Percentiles rank a stretch among this genome's conserved stretches.
Evolutionary conservation across 495 filamentous ascomycete genomes (phyloP).

Genomic region (Podospora tetraspora): DNA sequence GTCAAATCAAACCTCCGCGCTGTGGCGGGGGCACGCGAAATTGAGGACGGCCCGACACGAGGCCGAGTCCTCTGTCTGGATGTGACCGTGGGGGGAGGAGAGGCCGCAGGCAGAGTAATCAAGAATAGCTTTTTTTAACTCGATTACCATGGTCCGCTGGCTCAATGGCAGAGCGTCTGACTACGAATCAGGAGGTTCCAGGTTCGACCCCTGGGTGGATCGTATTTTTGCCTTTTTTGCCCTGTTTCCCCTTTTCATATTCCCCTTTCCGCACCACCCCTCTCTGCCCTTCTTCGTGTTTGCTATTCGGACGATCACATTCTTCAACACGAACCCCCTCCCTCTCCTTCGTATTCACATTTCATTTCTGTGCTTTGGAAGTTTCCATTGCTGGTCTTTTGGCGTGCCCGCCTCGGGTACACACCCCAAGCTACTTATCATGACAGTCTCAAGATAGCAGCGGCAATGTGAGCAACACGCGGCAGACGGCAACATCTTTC

Average conservation of each 20-base stretch:
- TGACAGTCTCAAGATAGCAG: neutral
- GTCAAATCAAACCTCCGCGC: neutral
- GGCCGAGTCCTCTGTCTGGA: neutral
- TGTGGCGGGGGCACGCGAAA: neutral
- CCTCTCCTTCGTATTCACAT: neutral
- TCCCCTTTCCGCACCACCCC: neutral
- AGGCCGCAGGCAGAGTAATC: neutral
- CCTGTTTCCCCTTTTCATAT: neutral
- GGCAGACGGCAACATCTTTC: neutral
- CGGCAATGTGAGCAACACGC: neutral
- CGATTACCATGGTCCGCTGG: neutral
- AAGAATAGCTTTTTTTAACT: neutral
- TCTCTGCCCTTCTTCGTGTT: neutral
- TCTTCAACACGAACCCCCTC: neutral
- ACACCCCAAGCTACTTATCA: neutral
- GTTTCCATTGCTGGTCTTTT: neutral
- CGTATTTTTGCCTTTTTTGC: slow-evolving; percentile 7
- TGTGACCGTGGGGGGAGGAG: neutral
- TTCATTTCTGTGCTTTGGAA: neutral
- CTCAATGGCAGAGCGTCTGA: slow-evolving; percentile 18
- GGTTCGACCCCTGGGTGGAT: slow-evolving; percentile 20
- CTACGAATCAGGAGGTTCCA: slow-evolving; percentile 22
- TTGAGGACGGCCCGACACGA: neutral
- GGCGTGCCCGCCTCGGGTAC: neutral
- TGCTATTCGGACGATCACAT: neutral